Conservation (phyloP, 805 yeast species). For the Yueomyces sinensis region DNA sequence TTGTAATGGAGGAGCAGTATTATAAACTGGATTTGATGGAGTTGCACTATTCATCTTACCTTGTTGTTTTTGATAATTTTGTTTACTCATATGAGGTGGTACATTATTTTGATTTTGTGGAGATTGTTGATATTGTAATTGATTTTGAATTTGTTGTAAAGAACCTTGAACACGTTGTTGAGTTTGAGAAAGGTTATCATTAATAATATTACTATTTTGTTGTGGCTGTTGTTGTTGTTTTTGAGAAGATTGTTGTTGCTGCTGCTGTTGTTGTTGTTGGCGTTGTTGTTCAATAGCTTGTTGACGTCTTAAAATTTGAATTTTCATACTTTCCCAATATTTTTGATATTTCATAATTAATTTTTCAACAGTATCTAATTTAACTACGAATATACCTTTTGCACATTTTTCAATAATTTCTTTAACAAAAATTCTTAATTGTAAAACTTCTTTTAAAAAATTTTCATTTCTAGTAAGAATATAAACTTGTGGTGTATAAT, state of each 20-base stretch:
- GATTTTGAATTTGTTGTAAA: constrained; percentile 17
- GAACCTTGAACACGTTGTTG: constrained; percentile 17
- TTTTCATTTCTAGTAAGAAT: constrained; percentile 61
- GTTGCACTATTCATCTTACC: not conserved
- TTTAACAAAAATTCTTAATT: constrained; percentile 65
- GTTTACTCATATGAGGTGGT: not conserved
- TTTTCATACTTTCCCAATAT: constrained; percentile 63
- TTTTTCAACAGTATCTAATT: constrained; percentile 58
- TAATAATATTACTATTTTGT: constrained; percentile 2
- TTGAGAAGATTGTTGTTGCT: constrained; percentile 13
- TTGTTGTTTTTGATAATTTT: not conserved
- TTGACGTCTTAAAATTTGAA: constrained; percentile 33
- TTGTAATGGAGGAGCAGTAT: not conserved
- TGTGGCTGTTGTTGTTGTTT: constrained; percentile 7
- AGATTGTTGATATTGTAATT: constrained; percentile 14
- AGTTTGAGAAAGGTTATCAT: constrained; percentile 8
- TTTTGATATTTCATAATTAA: constrained; percentile 60
- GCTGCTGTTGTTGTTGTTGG: constrained; percentile 16
- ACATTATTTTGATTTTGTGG: not conserved
- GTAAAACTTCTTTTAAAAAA: constrained; percentile 65
- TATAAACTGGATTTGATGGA: not conserved
- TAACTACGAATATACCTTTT: constrained; percentile 52
- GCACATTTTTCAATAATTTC: constrained; percentile 61
- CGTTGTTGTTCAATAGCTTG: constrained; percentile 27
- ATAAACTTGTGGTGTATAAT: constrained; percentile 65